Percentiles rank a stretch among this genome's conserved stretches.
These are phyloP conservation scores for Quercus tomentella DNA, from an alignment of 331 rosid species.

Conservation along the genomic window DNA sequence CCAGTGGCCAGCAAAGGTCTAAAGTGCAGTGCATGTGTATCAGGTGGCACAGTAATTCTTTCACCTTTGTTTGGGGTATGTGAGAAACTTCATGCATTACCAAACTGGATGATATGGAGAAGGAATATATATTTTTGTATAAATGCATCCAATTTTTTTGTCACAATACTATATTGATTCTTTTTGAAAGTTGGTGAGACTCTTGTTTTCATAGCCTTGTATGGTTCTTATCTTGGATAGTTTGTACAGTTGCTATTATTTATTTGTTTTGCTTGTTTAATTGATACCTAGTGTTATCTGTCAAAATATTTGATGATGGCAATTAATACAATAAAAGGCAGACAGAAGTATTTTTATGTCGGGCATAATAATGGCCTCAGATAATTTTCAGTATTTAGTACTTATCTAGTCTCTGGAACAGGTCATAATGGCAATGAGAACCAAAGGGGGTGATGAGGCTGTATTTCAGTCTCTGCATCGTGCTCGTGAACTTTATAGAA, in stretches of 20 bases:
- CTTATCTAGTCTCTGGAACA: conserved; percentile 28
- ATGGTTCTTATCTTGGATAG: neutral
- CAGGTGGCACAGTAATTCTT: neutral
- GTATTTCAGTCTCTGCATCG: conserved; percentile 75
- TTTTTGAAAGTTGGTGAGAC: neutral
- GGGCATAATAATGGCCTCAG: neutral
- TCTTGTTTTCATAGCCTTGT: neutral
- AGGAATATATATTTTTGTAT: neutral
- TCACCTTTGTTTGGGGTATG: neutral
- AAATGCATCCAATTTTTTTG: neutral
- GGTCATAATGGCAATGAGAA: conserved; percentile 76
- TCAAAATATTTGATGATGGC: neutral
- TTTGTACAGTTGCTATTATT: neutral
- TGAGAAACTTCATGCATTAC: neutral
- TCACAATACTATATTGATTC: neutral
- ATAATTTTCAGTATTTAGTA: conserved; percentile 12
- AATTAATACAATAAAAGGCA: neutral
- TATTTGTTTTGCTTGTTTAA: neutral
- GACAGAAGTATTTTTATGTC: neutral
- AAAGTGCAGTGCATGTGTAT: neutral
- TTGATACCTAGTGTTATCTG: neutral
- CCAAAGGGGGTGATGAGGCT: conserved; percentile 85
- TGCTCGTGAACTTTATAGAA: conserved; percentile 75
- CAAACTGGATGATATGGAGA: neutral
- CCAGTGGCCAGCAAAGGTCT: neutral